Base-by-base conservation (phyloP, 345 rosid species). In the Odontarrhena argentea region DNA sequence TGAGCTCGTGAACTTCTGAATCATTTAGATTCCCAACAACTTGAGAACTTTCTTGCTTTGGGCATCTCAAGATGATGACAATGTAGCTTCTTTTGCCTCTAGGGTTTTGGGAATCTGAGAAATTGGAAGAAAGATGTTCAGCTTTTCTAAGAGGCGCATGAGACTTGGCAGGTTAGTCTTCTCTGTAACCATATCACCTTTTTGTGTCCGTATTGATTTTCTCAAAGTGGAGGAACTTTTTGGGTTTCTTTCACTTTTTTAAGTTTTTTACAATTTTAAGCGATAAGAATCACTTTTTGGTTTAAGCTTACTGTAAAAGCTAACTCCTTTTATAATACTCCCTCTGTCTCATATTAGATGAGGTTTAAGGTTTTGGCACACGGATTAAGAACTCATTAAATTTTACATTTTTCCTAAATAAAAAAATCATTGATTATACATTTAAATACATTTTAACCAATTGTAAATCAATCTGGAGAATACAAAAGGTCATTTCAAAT, bases 111-210 rank as follows among this genome's bases (percentile, higher is more conserved):
- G 68, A 38, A 60, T 66, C 34, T 13, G 67, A 53, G 45, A 30
- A 63, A 50, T 58, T 45, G n/a, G 51, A 67, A 63, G 68, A 79
- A 66, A 66, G 58, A 93, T 93, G 97, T 93, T 90, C 72, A 82
- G 91, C 67, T 83, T 93, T 71, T 84, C 97, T 11, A 87, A 92
- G 45, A 81, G 86, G 55, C 97, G 96, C 66, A 86, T 84, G 87
- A 93, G 86, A 67, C 94, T 93, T 77, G 98, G 97, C 74, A 86
- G 97, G 98, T 93, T 51, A 59, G 81, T 76, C 51, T 25, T 55
- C 44, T 52, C 45, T 44, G 11, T 45, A 60, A 43, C 60, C 68
- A 55, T 22, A 37, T 50, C 61, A 51, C 56, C 71, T 73, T 63
- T 53, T 54, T 41, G 24, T 46, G 65, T 60, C 58, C 66, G 1